Conservation (phyloP, 208 protist genomes). For the Crithidia brevicula region DNA sequence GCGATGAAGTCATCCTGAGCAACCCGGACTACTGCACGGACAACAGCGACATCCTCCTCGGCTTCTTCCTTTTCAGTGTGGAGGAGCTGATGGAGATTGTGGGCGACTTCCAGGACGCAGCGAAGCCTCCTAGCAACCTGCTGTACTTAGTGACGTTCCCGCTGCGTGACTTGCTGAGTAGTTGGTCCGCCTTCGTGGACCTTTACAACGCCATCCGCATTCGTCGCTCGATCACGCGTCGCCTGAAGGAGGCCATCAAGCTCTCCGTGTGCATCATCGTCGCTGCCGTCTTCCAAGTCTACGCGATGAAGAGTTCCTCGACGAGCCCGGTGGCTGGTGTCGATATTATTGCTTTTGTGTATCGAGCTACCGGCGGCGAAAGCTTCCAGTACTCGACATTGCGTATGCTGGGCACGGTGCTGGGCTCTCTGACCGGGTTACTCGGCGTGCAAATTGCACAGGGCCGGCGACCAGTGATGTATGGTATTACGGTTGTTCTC, state of each 20-base stretch:
- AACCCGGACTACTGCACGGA: slow-evolving; percentile 84
- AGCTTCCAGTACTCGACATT: slow-evolving; percentile 85
- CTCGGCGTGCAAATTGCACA: slow-evolving; percentile 71
- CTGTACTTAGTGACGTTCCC: slow-evolving; percentile 55
- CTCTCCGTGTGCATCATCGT: slow-evolving; percentile 72
- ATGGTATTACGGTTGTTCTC: slow-evolving; percentile 59
- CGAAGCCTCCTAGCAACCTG: slow-evolving; percentile 49
- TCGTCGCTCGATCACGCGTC: slow-evolving; percentile 68
- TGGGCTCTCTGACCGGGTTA: slow-evolving; percentile 72
- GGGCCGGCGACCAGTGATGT: slow-evolving; percentile 57
- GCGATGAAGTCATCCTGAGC: slow-evolving; percentile 80
- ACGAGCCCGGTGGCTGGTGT: slow-evolving; percentile 74
- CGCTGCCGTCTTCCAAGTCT: slow-evolving; percentile 79
- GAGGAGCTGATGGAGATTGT: slow-evolving; percentile 80
- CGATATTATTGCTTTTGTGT: slow-evolving; percentile 85
- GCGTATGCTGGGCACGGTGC: slow-evolving; percentile 84
- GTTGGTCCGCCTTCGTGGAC: slow-evolving; percentile 41
- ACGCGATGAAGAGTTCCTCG: slow-evolving; percentile 56
- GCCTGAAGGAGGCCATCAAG: slow-evolving; percentile 88
- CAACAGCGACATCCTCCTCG: slow-evolving; percentile 81
- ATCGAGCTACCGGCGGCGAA: slow-evolving; percentile 75
- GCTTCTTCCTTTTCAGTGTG: slow-evolving; percentile 86
- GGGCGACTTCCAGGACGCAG: slow-evolving; percentile 53
- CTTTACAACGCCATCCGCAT: slow-evolving; percentile 47
- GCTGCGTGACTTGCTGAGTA: slow-evolving; percentile 64